A percentile compares a stretch with the other conserved stretches of the same genome.
These are phyloP conservation scores for Speleostelium caveatum DNA, from an alignment of 78 protist genomes.

Conservation along the genomic window DNA sequence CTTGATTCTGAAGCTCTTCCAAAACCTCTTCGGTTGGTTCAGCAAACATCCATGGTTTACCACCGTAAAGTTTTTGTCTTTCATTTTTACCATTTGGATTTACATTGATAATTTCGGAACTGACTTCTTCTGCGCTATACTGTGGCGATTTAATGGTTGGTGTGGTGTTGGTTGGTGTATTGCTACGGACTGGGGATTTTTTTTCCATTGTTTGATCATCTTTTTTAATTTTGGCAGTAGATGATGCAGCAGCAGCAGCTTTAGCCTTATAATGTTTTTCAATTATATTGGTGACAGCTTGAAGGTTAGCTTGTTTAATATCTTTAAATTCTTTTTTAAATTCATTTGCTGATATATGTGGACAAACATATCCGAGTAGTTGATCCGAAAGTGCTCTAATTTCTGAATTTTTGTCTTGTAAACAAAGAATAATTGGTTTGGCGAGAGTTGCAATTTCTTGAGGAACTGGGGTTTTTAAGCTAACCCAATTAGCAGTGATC, in stretches of 20 bases:
- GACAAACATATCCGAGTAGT: background rate
- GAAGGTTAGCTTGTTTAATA: slow-evolving; percentile 29
- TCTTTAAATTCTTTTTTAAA: slow-evolving; percentile 41
- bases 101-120: slow-evolving; percentile 2
- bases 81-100: slow-evolving; percentile 28
- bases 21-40: slow-evolving; percentile 27
- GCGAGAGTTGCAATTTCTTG: slow-evolving; percentile 10
- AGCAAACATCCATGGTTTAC: slow-evolving; percentile 1
- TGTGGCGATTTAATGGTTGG: background rate
- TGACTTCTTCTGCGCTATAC: background rate
- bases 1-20: slow-evolving; percentile 50
- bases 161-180: slow-evolving; percentile 19
- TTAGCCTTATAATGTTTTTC: slow-evolving; percentile 30
- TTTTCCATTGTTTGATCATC: background rate
- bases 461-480: background rate
- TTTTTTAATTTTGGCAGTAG: background rate
- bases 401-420: slow-evolving; percentile 64
- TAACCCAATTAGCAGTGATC: slow-evolving; percentile 7
- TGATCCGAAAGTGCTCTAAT: slow-evolving; percentile 37
- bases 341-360: background rate
- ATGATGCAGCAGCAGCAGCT: slow-evolving; percentile 13
- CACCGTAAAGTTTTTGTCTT: slow-evolving; percentile 15
- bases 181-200: background rate
- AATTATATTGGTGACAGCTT: slow-evolving; percentile 1
- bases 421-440: slow-evolving; percentile 60